These are phyloP conservation scores for Aspergillus sclerotialis DNA, from an alignment of 2,329 filamentous ascomycete species.

Conservation along the genomic window DNA sequence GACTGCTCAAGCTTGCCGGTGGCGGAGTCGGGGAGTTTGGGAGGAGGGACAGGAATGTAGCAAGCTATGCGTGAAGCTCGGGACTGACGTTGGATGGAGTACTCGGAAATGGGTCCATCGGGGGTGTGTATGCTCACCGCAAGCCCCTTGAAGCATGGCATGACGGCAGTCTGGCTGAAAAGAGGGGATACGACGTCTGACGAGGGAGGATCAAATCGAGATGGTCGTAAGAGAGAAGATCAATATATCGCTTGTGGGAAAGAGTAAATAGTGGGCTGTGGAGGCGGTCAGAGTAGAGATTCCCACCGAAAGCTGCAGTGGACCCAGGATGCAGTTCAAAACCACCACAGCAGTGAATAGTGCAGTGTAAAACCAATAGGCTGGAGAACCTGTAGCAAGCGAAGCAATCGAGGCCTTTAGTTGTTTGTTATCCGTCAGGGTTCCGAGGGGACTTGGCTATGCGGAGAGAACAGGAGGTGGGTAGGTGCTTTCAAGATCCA, in stretches of 20 bases:
- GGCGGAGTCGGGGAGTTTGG: constrained; percentile 63
- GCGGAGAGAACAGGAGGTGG: neutral
- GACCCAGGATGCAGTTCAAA: neutral
- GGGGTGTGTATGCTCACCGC: constrained; percentile 92
- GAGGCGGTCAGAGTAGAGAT: constrained; percentile 16
- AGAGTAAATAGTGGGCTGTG: constrained; percentile 16
- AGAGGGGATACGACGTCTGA: constrained; percentile 1
- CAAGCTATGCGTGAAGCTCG: constrained; percentile 87
- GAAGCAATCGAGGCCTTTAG: neutral
- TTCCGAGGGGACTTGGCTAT: neutral
- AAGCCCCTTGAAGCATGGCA: constrained; percentile 99
- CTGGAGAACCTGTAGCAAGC: no score
- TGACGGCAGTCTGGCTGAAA: constrained; percentile 25
- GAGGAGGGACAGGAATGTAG: constrained; percentile 91
- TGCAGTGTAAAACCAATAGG: no score
- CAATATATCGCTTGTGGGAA: constrained; percentile 3
- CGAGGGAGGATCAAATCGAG: neutral
- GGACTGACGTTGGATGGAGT: constrained; percentile 91
- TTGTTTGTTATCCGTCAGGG: neutral
- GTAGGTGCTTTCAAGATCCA: constrained; percentile 1
- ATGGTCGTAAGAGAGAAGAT: neutral
- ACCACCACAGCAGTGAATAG: neutral
- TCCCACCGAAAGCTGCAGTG: neutral
- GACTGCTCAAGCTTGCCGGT: constrained; percentile 80
- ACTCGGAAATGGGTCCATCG: constrained; percentile 74